Evolutionary conservation across 108 stramenopile species (phyloP), one percentile per base, ranked within the genome.

Genomic region (Cyclotella atomus): DNA sequence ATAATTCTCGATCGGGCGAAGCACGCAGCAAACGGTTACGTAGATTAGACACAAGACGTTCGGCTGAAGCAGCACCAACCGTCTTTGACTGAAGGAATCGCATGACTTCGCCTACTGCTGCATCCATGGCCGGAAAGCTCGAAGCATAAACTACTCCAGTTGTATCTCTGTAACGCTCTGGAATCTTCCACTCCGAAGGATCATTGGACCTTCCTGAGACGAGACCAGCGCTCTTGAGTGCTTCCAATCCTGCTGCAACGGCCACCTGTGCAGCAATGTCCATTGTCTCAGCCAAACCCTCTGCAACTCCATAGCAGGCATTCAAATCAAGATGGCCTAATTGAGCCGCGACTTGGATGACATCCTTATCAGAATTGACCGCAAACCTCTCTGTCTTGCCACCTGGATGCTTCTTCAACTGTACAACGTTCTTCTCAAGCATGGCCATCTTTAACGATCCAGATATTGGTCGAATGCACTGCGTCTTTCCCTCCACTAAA

Each of bases 131-230:
- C 6, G 98, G 98, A 76, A 96, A 98, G 52, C 91, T 92, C 12
- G 95, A 94, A 28, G 96, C 97, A 52, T 98, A 98, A 24, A 98
- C 93, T 2, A 98, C 94, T 4, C 97, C 98, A 10, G 98, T 98
- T 32, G 79, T 74, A 63, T 97, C 95, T n/a, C 95, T 93, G 76
- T 95, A 92, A 50, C 81, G 60, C 60, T 95, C 96, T 8, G 96
- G 96, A 27, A 98, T 75, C 71, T 72, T 89, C 98, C 98, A 98
- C 53, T 91, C 92, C 10, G 66, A 56, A 3, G 89, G 82, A 68
- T 94, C 89, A 44, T 83, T 90, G 8, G 87, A 82, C 29, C 81
- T 83, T 6, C 96, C 96, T 23, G 70, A 80, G 5, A 98, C 95
- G 10, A 98, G 70, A 14, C 97, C 96, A 5, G 98, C 98, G 60